phyloP scores from a whole-genome alignment of 139 green algal species.

The Raphidocelis subcapitata region DNA sequence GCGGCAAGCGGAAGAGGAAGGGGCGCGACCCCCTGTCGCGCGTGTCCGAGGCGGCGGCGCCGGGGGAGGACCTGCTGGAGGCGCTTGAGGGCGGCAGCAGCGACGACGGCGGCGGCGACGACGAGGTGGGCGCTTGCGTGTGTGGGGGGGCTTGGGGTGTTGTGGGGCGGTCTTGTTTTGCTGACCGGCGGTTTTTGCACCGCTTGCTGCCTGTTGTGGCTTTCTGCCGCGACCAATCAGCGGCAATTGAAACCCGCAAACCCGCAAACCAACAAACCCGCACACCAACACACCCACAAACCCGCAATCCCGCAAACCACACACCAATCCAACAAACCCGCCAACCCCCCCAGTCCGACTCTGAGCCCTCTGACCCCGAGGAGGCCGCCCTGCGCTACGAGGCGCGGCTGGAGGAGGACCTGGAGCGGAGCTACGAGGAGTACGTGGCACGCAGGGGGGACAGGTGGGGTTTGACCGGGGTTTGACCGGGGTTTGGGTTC shows the following conservation, averaged over 20 bases:
- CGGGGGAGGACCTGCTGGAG: slow-evolving; percentile 43
- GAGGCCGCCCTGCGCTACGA: slow-evolving; percentile 68
- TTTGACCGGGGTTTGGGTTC: not conserved
- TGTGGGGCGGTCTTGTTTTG: not conserved
- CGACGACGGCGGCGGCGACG: slow-evolving; percentile 9
- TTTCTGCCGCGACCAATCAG: not conserved
- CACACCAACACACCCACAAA: not conserved
- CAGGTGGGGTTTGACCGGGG: not conserved
- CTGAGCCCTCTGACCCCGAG: slow-evolving; percentile 46
- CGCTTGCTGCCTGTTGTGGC: not conserved
- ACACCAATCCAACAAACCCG: no score
- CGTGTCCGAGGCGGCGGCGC: slow-evolving; percentile 23
- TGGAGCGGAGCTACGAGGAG: slow-evolving; percentile 85
- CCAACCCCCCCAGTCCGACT: no score
- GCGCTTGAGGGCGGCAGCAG: slow-evolving; percentile 17
- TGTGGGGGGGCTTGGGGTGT: not conserved
- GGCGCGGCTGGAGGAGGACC: slow-evolving; percentile 73
- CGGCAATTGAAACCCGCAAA: not conserved
- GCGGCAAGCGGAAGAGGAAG: not conserved
- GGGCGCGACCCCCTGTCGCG: not conserved
- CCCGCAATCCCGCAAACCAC: not conserved
- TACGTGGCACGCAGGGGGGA: slow-evolving; percentile 75
- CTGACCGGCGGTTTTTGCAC: not conserved
- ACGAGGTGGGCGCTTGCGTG: not conserved
- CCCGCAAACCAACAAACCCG: not conserved